Percentiles rank a stretch among this genome's conserved stretches.
These are phyloP conservation scores for Boletus vermiculosoides DNA, from an alignment of 768 basidiomycete species.

Conservation along the genomic window DNA sequence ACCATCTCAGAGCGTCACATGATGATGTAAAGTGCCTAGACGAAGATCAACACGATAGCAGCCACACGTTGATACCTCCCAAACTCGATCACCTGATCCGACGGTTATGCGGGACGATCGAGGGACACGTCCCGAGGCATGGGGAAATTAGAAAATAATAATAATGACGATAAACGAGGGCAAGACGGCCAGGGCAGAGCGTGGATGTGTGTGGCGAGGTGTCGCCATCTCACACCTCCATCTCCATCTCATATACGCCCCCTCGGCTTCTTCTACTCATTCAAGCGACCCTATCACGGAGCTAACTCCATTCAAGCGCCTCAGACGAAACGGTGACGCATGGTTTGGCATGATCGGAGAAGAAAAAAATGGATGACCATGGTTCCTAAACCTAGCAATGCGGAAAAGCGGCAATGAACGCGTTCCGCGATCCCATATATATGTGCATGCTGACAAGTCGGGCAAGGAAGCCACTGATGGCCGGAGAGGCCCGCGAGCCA, in stretches of 20 bases:
- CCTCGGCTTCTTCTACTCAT: neutral
- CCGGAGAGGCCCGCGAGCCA: constrained; percentile 9
- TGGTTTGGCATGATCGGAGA: constrained; percentile 19
- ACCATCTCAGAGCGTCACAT: neutral
- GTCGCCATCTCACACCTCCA: constrained; percentile 1
- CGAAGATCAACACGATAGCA: constrained; percentile 3
- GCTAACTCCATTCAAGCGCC: constrained; percentile 16
- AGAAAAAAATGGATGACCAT: neutral
- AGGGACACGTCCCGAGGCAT: neutral
- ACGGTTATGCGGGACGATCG: constrained; percentile 9
- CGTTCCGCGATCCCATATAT: constrained; percentile 21
- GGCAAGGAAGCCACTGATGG: constrained; percentile 8
- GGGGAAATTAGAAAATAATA: neutral
- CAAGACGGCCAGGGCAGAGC: neutral
- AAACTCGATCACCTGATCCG: constrained; percentile 8
- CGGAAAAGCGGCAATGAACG: constrained; percentile 26
- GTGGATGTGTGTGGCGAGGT: constrained; percentile 7
- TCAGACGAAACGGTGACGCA: constrained; percentile 11
- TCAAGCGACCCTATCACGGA: constrained; percentile 11
- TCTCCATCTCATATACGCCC: constrained; percentile 6
- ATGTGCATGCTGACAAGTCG: neutral
- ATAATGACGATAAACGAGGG: neutral
- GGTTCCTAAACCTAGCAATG: constrained; percentile 7
- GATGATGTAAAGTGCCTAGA: neutral
- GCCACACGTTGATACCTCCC: neutral